Evolutionary conservation across 2,329 filamentous ascomycete genomes (phyloP).

Genomic region (Cladosporium phlei): DNA sequence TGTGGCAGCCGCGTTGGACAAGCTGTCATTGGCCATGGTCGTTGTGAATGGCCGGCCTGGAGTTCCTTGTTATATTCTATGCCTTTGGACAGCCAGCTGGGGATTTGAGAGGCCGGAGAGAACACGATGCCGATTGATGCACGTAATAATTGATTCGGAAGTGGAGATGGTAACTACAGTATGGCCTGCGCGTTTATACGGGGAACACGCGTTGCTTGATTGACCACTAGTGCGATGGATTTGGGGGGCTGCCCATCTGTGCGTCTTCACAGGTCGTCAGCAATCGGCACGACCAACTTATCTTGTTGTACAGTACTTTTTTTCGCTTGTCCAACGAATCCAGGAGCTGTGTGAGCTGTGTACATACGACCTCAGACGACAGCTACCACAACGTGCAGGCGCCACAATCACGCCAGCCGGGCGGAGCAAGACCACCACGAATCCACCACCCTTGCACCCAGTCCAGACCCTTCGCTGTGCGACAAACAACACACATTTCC

Average conservation of each 20-base stretch:
- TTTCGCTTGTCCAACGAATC: not conserved
- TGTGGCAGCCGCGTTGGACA: not conserved
- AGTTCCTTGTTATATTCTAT: not conserved
- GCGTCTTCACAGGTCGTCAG: constrained; percentile 7
- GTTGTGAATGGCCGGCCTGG: not conserved
- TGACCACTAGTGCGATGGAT: constrained; percentile 3
- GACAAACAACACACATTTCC: constrained; percentile 2
- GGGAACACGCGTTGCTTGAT: constrained; percentile 13
- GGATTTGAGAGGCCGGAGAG: not conserved
- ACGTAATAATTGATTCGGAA: too few species aligned
- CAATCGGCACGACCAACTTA: too few species aligned
- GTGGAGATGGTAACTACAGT: too few species aligned
- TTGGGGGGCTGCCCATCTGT: too few species aligned
- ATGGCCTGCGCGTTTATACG: too few species aligned
- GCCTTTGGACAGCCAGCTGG: not conserved
- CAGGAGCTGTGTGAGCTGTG: too few species aligned
- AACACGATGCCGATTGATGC: too few species aligned
- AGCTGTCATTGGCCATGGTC: constrained; percentile 8
- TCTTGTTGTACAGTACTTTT: too few species aligned
- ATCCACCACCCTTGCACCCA: too few species aligned
- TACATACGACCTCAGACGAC: not conserved
- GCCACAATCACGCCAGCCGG: constrained; percentile 5
- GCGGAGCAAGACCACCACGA: constrained; percentile 2
- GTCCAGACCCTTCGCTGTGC: constrained; percentile 3
- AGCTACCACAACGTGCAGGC: constrained; percentile 6